These are phyloP conservation scores for Parmelia sp. DNA, from an alignment of 495 filamentous ascomycete species.

Conservation along the genomic window DNA sequence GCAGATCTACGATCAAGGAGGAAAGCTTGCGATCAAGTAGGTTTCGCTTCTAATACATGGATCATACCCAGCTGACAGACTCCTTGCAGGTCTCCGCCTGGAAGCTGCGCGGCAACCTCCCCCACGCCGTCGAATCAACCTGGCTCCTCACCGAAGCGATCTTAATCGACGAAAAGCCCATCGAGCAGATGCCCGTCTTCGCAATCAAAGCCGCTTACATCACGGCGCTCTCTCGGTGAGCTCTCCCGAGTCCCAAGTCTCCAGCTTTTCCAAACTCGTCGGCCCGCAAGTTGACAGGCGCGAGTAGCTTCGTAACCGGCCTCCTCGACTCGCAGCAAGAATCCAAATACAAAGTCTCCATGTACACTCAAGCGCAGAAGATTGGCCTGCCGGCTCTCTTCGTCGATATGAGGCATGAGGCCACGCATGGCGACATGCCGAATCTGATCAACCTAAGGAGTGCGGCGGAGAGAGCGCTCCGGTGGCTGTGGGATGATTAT, in stretches of 20 bases:
- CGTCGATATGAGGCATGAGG: conserved; percentile 84
- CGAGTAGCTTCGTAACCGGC: conserved; percentile 77
- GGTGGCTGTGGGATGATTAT: conserved; percentile 85
- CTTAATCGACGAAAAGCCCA: conserved; percentile 55
- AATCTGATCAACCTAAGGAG: conserved; percentile 61
- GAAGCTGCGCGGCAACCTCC: conserved; percentile 65
- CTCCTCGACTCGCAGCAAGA: conserved; percentile 71
- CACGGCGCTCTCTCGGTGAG: conserved; percentile 56
- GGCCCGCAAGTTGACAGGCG: neutral
- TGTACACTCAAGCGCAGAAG: conserved; percentile 73
- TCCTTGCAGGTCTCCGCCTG: conserved; percentile 43
- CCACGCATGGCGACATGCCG: conserved; percentile 81
- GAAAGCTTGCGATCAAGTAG: conserved; percentile 44
- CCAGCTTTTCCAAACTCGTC: neutral
- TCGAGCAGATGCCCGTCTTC: conserved; percentile 34
- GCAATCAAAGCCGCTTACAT: conserved; percentile 52
- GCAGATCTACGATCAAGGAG: conserved; percentile 33
- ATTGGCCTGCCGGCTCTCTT: conserved; percentile 75
- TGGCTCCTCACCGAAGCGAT: conserved; percentile 69
- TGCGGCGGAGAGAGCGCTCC: conserved; percentile 59
- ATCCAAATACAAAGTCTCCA: conserved; percentile 62
- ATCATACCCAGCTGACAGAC: neutral
- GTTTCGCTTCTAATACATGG: conserved; percentile 1
- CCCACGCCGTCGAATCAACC: conserved; percentile 76
- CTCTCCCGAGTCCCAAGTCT: neutral